phyloP scores from a whole-genome alignment of 2,329 filamentous ascomycete species.

The Fusarium humuli region DNA sequence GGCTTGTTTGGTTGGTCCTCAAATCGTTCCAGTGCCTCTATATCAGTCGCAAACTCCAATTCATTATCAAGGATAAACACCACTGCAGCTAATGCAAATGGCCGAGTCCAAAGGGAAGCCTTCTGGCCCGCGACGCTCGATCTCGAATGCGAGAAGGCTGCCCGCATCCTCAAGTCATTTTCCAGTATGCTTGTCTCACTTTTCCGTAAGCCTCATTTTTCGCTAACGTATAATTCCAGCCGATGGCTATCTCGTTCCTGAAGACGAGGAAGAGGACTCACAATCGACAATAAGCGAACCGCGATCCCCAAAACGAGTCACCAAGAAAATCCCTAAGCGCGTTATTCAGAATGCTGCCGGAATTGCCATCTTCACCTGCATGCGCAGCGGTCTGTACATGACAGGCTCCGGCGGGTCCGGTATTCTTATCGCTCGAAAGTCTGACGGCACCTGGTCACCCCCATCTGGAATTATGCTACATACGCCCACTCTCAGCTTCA shows the following conservation, averaged over 20 bases:
- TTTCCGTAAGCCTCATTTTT: slow-evolving; percentile 14
- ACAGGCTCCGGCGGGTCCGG: slow-evolving; percentile 92
- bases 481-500: slow-evolving; percentile 87
- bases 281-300: slow-evolving; percentile 52
- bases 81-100: slow-evolving; percentile 49
- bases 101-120: slow-evolving; percentile 65
- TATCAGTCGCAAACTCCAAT: slow-evolving; percentile 36
- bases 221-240: slow-evolving; percentile 52
- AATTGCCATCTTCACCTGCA: slow-evolving; percentile 93
- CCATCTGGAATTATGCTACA: slow-evolving; percentile 92
- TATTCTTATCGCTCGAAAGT: slow-evolving; percentile 83
- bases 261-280: slow-evolving; percentile 53
- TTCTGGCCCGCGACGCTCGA: slow-evolving; percentile 90
- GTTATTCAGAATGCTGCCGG: slow-evolving; percentile 92
- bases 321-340: slow-evolving; percentile 85
- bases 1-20: slow-evolving; percentile 59
- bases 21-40: slow-evolving; percentile 59
- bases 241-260: slow-evolving; percentile 66
- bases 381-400: slow-evolving; percentile 92
- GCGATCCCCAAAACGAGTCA: slow-evolving; percentile 65
- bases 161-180: slow-evolving; percentile 88
- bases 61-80: slow-evolving; percentile 52
- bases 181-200: slow-evolving; percentile 69
- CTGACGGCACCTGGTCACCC: slow-evolving; percentile 90
- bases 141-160: slow-evolving; percentile 91